Base-by-base conservation (phyloP, 106 monocot genomes). In the Acorus gramineus region DNA sequence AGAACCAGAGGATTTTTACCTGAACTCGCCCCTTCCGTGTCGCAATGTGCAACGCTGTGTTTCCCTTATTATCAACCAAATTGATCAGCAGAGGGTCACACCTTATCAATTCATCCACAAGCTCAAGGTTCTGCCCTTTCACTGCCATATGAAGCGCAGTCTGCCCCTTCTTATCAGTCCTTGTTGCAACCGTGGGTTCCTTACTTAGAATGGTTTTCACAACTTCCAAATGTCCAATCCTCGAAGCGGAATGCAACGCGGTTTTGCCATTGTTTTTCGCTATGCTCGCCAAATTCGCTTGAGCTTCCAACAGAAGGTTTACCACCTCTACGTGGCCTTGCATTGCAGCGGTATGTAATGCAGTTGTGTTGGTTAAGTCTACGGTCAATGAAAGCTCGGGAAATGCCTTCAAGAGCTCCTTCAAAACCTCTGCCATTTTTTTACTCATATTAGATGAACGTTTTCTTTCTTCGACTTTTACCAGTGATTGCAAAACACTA, bases 251-350 rank as follows among this genome's bases (percentile, higher is more conserved):
- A 52, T 76, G 76, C 8, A 76, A 64, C 5, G 49, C 76, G 3
- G 76, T 69, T 52, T 76, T 76, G 4, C 76, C 69, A 59, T 76
- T 76, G 57, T 69, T 76, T 4, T 69, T 62, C 3, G 69, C 57
- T 46, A 76, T 76, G 28, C 28, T 28, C 28, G 28, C 28, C 28
- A 28, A 28, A 28, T 28, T 28, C 28, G 28, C 28, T 28, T 28
- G 28, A 28, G 28, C 28, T 28, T 28, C 28, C 28, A 28, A 28
- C 28, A 28, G 28, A 28, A 28, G 28, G 28, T 28, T 28, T 28
- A 28, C 28, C 28, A 28, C 28, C 28, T 28, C 28, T 28, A 28
- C 28, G 1, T 28, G 28, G 28, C 28, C 28, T 28, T 28, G 28
- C 28, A 28, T 28, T 28, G 28, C 28, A 28, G 28, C 28, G 28